Evolutionary conservation across 345 rosid genomes (phyloP).

Genomic region (Pistacia integerrima): DNA sequence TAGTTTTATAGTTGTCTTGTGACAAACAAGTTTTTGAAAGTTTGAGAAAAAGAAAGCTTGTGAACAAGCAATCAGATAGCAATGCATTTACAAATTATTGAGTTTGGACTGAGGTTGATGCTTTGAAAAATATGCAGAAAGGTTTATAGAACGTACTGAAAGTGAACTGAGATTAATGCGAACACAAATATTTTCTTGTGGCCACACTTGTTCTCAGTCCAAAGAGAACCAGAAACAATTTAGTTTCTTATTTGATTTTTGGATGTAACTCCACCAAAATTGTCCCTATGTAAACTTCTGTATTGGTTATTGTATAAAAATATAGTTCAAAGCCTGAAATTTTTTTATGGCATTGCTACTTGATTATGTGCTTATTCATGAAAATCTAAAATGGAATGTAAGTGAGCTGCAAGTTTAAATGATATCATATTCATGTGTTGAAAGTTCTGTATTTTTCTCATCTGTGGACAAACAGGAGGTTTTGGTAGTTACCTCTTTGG

Average conservation of each 20-base stretch:
- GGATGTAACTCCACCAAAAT: not conserved
- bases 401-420: not conserved
- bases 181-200: not conserved
- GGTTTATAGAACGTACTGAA: not conserved
- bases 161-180: not conserved
- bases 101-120: not conserved
- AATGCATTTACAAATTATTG: not conserved
- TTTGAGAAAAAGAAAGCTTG: not conserved
- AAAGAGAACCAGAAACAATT: not conserved
- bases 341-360: too few species aligned
- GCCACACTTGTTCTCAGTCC: not conserved
- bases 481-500: slow-evolving; percentile 80
- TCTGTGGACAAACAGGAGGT: slow-evolving; percentile 47
- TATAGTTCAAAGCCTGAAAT: too few species aligned
- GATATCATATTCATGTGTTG: not conserved
- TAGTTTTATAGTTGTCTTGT: not conserved
- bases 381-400: not conserved
- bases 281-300: not conserved
- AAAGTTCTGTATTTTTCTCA: slow-evolving; percentile 3
- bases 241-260: not conserved
- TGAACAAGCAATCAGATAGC: not conserved
- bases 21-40: not conserved
- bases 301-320: not conserved
- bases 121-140: not conserved
- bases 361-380: not conserved